Conservation (phyloP, 768 basidiomycete genomes). For the Multifurca ochricompacta region DNA sequence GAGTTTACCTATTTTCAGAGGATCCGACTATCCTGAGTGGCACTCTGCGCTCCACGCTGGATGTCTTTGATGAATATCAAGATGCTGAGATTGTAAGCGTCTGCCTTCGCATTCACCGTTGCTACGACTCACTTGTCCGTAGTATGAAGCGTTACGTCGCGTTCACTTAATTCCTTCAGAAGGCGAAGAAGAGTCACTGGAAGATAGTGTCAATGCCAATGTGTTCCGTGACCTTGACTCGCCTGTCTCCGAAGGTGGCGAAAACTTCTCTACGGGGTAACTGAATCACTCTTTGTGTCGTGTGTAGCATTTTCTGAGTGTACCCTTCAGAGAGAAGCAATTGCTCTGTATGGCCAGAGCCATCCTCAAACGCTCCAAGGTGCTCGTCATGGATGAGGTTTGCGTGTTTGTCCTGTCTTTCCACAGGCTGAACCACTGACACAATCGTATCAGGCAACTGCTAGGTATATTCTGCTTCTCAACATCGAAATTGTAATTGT, state of each 20-base stretch:
- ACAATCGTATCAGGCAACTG: constrained; percentile 45
- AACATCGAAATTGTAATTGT: not conserved
- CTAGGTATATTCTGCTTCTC: constrained; percentile 35
- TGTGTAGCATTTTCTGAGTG: not conserved
- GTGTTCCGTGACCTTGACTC: constrained; percentile 73
- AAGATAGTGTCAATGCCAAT: constrained; percentile 54
- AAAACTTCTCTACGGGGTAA: constrained; percentile 83
- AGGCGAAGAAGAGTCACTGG: constrained; percentile 40
- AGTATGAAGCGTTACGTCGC: constrained; percentile 80
- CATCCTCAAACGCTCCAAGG: constrained; percentile 67
- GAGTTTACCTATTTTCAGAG: constrained; percentile 39
- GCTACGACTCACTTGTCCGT: constrained; percentile 5
- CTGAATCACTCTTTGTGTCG: constrained; percentile 15
- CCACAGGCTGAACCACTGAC: not conserved
- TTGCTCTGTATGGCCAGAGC: constrained; percentile 86
- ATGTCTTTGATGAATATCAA: constrained; percentile 81
- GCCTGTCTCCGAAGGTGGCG: constrained; percentile 72
- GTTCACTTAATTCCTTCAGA: constrained; percentile 67
- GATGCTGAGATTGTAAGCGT: constrained; percentile 68
- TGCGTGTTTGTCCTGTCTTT: not conserved
- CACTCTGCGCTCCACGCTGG: constrained; percentile 69
- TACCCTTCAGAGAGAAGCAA: constrained; percentile 57
- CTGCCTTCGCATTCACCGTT: not conserved
- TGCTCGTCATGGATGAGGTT: constrained; percentile 83
- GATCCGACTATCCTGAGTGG: constrained; percentile 86